Conservation (phyloP, 768 basidiomycete genomes). For the Leccinellum albellum region DNA sequence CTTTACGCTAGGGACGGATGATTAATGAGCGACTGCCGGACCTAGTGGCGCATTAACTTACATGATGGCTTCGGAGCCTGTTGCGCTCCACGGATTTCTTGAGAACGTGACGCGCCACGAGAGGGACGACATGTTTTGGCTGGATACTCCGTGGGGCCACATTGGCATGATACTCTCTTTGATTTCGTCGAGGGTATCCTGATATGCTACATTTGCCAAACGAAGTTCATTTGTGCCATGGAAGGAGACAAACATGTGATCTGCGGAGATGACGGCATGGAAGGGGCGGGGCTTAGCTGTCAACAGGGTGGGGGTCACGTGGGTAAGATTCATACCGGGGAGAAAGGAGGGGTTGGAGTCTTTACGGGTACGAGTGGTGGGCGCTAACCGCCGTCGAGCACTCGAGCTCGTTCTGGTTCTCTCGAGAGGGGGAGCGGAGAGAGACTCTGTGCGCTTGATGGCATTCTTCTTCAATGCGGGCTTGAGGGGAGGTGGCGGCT, state of each 20-base stretch:
- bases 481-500: conserved; percentile 43
- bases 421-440: conserved; percentile 26
- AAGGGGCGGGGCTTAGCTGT: conserved; percentile 20
- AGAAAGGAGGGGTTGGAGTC: conserved; percentile 34
- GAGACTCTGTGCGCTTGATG: conserved; percentile 23
- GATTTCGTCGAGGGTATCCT: conserved; percentile 58
- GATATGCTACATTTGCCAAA: conserved; percentile 42
- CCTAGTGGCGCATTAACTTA: conserved; percentile 24
- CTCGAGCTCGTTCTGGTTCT: conserved; percentile 44
- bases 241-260: conserved; percentile 72
- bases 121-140: conserved; percentile 35
- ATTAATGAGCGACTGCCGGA: conserved; percentile 1
- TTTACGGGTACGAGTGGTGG: conserved; percentile 33
- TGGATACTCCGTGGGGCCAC: conserved; percentile 64
- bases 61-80: conserved; percentile 51
- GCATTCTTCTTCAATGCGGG: conserved; percentile 55
- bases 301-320: conserved; percentile 4
- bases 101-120: conserved; percentile 63
- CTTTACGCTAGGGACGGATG: conserved; percentile 46
- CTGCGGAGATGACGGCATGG: conserved; percentile 36
- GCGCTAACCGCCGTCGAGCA: conserved; percentile 27
- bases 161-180: conserved; percentile 51
- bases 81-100: conserved; percentile 65
- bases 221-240: conserved; percentile 61
- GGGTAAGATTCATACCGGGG: conserved; percentile 22